A percentile compares a stretch with the other conserved stretches of the same genome.
Evolutionary conservation across 2,329 filamentous ascomycete species (phyloP).

Genomic region (Diaporthe eres): DNA sequence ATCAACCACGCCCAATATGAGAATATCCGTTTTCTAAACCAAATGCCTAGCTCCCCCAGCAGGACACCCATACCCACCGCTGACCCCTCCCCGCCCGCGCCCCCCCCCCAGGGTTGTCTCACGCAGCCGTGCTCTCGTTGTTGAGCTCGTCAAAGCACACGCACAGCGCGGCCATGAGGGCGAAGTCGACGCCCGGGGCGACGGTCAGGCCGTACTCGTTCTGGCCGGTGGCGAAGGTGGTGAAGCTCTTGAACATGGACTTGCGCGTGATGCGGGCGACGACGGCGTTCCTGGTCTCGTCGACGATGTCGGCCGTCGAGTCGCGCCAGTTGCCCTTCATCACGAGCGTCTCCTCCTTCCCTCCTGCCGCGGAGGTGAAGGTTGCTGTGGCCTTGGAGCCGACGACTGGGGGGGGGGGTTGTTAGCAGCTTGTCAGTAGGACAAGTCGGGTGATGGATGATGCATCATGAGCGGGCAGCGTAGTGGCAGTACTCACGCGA

Average conservation of each 20-base stretch:
- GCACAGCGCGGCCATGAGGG: slow-evolving; percentile 75
- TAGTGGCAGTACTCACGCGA: slow-evolving; percentile 57
- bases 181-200: slow-evolving; percentile 76
- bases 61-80: too few relatives aligned
- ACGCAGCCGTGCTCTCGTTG: slow-evolving; percentile 54
- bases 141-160: slow-evolving; percentile 78
- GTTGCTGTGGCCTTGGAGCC: slow-evolving; percentile 68
- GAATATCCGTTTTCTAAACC: too few relatives aligned
- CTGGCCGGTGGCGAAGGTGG: slow-evolving; percentile 71
- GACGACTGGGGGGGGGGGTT: slow-evolving; percentile 55
- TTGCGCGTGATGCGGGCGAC: slow-evolving; percentile 73
- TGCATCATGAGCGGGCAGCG: neutral
- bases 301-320: slow-evolving; percentile 69
- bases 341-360: slow-evolving; percentile 60
- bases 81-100: too few relatives aligned
- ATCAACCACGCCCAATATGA: too few relatives aligned
- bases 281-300: slow-evolving; percentile 62
- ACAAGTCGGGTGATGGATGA: neutral
- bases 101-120: too few relatives aligned
- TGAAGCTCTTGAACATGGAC: slow-evolving; percentile 62
- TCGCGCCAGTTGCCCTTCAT: slow-evolving; percentile 76
- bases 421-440: neutral
- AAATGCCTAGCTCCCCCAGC: too few relatives aligned
- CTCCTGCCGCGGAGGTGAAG: slow-evolving; percentile 63
- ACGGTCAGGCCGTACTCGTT: slow-evolving; percentile 77